Conservation (phyloP, 2,329 filamentous ascomycete species). For the Oidium heveae region DNA sequence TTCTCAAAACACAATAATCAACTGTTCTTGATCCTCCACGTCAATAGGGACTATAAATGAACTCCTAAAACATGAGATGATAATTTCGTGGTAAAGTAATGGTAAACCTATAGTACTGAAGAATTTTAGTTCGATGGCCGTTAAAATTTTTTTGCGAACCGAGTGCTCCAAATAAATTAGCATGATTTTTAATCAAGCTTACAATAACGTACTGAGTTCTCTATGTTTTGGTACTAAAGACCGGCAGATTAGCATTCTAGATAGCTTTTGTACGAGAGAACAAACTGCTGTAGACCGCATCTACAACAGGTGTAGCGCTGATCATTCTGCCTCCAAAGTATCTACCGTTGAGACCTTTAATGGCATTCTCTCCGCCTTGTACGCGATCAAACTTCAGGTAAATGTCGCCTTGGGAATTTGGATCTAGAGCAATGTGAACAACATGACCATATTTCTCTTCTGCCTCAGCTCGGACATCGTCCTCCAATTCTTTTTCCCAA, state of each 20-base stretch:
- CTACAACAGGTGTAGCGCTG: slow-evolving; percentile 83
- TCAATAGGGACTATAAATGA: background rate
- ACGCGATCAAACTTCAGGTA: slow-evolving; percentile 97
- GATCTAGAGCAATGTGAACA: slow-evolving; percentile 86
- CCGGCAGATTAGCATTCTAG: slow-evolving; percentile 21
- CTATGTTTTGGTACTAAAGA: slow-evolving; percentile 7
- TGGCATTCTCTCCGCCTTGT: slow-evolving; percentile 84
- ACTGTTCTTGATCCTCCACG: background rate
- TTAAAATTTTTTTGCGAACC: too few species aligned
- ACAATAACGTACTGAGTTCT: slow-evolving; percentile 2
- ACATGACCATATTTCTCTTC: slow-evolving; percentile 91
- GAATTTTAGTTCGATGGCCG: too few species aligned
- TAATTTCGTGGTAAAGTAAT: background rate
- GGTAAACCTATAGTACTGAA: background rate
- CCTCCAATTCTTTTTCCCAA: slow-evolving; percentile 86
- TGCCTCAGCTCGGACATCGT: slow-evolving; percentile 80
- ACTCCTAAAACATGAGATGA: background rate
- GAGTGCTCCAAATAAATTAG: too few species aligned
- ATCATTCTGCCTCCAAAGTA: slow-evolving; percentile 88
- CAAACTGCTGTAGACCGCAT: slow-evolving; percentile 94
- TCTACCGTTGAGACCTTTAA: slow-evolving; percentile 89
- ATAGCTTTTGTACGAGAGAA: slow-evolving; percentile 71
- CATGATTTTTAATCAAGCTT: too few species aligned
- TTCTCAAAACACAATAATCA: slow-evolving; percentile 4
- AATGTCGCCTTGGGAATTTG: slow-evolving; percentile 83